Evolutionary conservation across 306 rosid genomes (phyloP), one percentile per base, ranked within the genome.

Genomic region (Dalbergia cochinchinensis): DNA sequence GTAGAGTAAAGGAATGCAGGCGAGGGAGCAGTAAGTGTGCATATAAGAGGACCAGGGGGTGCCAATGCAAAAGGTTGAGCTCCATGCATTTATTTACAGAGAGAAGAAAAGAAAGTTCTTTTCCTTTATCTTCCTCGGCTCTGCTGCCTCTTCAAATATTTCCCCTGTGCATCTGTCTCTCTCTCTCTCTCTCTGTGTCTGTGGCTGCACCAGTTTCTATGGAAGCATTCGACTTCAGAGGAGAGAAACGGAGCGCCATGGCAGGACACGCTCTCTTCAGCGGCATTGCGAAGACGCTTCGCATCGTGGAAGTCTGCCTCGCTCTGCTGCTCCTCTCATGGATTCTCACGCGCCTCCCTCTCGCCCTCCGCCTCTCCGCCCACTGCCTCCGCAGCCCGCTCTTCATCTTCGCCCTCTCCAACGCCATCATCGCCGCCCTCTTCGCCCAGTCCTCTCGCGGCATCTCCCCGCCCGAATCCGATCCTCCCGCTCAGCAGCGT

Each of bases 341-440:
- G 97, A 65, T 65, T 74, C 60, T 85, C 84, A n/a, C 90, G 20
- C 89, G 89, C 31, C 84, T 94, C 45, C 94, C 97, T 14, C 79
- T 82, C 63, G 93, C 82, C 61, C 45, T 87, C 72, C 81, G 68
- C 44, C 54, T 81, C 77, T 90, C 91, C 80, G 73, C 69, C 15
- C 82, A 80, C 19, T 92, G 64, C 78, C 71, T 84, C 85, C 82
- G 76, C 44, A 89, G 83, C 41, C 93, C 93, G 31, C 90, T 86
- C 86, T 89, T 91, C 74, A 92, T 90, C 18, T 94, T 94, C 89
- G 50, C 89, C 26, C 35, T 92, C 61, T 92, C 84, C 77, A 87
- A 94, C 86, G 90, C 83, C 72, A 91, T 94, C 80, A 86, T 92
- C 64, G 85, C 78, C 65, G 75, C 97, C 6, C 88, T 92, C 13